Evolutionary conservation across 495 filamentous ascomycete species (phyloP), one percentile per base, ranked within the genome.

Genomic region (Neurospora discreta): DNA sequence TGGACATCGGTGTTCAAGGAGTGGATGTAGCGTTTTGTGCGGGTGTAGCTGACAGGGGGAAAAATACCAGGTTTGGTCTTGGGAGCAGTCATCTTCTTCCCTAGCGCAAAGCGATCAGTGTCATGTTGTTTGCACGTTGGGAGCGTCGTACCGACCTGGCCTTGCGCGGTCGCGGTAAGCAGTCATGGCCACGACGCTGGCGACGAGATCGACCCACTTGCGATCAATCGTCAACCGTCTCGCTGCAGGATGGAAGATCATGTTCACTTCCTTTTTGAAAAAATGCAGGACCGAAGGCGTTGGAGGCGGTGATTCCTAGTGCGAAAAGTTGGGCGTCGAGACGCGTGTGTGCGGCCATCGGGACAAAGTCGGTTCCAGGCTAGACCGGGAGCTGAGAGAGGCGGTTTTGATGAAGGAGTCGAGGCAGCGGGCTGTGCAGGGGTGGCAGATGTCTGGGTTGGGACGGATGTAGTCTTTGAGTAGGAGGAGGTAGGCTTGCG

Each of bases 271-370:
- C 3, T n/a, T 7, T 8, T 44, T 18, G 42, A 18, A 44, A 2
- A 44, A 7, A n/a, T 44, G 5, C 18, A 44, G 18, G 0, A n/a
- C 43, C 43, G n/a, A 20, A 46, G n/a, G 16, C 41, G 16, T 46
- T 46, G 1, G 0, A 0, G n/a, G 43, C n/a, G 0, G 43, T 20
- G 1, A 46, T 46, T 0, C 43, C 3, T 1, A 46, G 43, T n/a
- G 8, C n/a, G 3, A n/a, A 0, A 11, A 46, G n/a, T 11, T 11
- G 43, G 18, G n/a, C 43, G 43, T 46, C n/a, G 18, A 46, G 43
- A 23, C 0, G n/a, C 8, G 43, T 46, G 0, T 46, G n/a, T 1
- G n/a, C 9, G n/a, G 18, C 9, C 43, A 23, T 46, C n/a, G 18
- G 43, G 43, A 3, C 8, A 23, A 0, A 46, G 18, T 9, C 43